Base-by-base conservation (phyloP, 805 yeast species). In the Saccharomyces eubayanus region DNA sequence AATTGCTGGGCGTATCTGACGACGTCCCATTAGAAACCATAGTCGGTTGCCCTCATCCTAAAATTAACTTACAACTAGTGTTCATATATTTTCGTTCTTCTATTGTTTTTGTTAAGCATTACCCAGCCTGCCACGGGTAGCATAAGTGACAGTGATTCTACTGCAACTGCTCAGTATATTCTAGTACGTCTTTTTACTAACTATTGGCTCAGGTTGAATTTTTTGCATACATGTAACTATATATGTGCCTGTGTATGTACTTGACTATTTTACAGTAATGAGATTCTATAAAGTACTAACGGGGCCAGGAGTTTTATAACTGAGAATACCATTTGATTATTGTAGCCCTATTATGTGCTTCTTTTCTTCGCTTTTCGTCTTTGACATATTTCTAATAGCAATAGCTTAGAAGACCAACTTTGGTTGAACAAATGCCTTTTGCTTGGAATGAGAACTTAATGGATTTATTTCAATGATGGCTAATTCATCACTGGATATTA, bases 401-500 rank as follows among this genome's bases (percentile, higher is more conserved):
- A n/a, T 30, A 14, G 16, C 30, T 57, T 70, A 79, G 54, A 81
- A 71, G 59, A 72, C 74, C 54, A 82, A 73, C 65, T 81, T 82
- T 53, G 83, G 78, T 57, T 81, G 69, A 57, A 81, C 78, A 70
- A 85, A 87, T 51, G 92, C 90, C 46, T 87, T 81, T 21, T 82
- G 74, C 52, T 62, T 54, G 16, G 78, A 69, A 29, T 82, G 77
- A 54, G 79, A 71, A 47, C 82, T 77, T 61, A 77, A 78, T 51
- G 79, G 72, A 5, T 94, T 92, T 67, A 90, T 78, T 68, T 91
- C 97, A 43, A 89, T 80, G 29, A 91, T 80, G 3, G 87, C 75
- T 50, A 91, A 67, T 59, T 85, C 91, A 16, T 76, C 70, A 20
- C 65, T 68, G 1, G 53, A 78, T 75, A 89, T 73, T 28, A 72